Evolutionary conservation across 2,329 filamentous ascomycete species (phyloP).

Genomic region (Fusarium sp.): DNA sequence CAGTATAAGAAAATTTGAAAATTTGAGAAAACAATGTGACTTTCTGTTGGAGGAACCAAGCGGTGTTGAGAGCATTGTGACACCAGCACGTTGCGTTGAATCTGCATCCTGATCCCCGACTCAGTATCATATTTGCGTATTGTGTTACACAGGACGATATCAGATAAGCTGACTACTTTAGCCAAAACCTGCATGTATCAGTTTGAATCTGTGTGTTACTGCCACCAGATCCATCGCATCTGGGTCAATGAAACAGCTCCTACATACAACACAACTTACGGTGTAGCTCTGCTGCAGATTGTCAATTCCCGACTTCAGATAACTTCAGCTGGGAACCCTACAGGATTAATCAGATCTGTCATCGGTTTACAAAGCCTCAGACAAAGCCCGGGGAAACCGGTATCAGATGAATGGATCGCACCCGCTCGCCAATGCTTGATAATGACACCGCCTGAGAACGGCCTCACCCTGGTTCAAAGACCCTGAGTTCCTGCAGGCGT

Average conservation of each 20-base stretch:
- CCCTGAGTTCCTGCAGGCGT: constrained; percentile 18
- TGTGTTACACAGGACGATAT: constrained; percentile 3
- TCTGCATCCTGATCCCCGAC: background rate
- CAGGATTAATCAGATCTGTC: constrained; percentile 11
- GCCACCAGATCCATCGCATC: constrained; percentile 20
- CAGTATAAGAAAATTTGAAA: background rate
- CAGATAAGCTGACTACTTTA: constrained; percentile 1
- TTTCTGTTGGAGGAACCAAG: constrained; percentile 13
- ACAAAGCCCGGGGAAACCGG: constrained; percentile 26
- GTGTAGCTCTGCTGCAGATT: constrained; percentile 20
- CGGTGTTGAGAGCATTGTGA: constrained; percentile 13
- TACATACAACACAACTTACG: constrained; percentile 21
- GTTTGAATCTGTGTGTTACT: constrained; percentile 9
- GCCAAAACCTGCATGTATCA: constrained; percentile 11
- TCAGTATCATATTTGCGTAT: background rate
- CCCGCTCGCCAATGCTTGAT: constrained; percentile 8
- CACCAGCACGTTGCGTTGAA: background rate
- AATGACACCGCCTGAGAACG: constrained; percentile 24
- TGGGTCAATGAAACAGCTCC: constrained; percentile 6
- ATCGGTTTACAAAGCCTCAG: constrained; percentile 1
- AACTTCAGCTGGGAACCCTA: constrained; percentile 15
- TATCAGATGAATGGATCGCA: constrained; percentile 24
- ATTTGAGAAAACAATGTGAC: background rate
- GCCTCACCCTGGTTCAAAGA: constrained; percentile 15
- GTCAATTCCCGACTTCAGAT: constrained; percentile 7